phyloP scores from a whole-genome alignment of 176 grass and related monocot genomes.

The Thinopyrum elongatum region DNA sequence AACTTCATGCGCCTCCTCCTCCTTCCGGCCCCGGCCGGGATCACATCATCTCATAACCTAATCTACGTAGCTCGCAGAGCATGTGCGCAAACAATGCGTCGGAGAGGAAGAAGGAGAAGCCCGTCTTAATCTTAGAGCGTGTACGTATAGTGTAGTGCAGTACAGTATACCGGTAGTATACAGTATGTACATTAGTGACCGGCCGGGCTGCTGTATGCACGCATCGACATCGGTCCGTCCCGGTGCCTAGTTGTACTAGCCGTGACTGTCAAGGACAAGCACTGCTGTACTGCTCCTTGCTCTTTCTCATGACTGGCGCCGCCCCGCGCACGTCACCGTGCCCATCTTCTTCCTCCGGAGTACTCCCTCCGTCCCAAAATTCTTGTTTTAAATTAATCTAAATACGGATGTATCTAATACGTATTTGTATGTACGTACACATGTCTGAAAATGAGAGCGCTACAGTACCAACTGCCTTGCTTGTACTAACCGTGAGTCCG shows the following conservation, averaged over 20 bases:
- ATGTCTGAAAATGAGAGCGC: background rate
- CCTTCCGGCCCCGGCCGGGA: too few species aligned
- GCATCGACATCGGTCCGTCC: background rate
- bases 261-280: background rate
- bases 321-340: background rate
- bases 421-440: too few species aligned
- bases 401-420: too few species aligned
- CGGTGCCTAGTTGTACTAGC: constrained; percentile 24
- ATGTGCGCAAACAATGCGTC: background rate
- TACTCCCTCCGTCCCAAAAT: too few species aligned
- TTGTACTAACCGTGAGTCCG: too few species aligned
- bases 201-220: background rate
- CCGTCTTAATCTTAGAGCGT: background rate
- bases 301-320: background rate
- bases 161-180: background rate
- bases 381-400: too few species aligned
- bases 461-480: background rate
- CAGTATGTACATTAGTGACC: background rate
- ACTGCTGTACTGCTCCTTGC: background rate
- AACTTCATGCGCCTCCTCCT: background rate
- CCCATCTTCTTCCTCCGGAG: background rate
- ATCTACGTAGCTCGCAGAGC: too few species aligned
- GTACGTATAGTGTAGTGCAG: too few species aligned
- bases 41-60: too few species aligned
- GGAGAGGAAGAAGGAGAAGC: background rate